Percentiles rank a stretch among this genome's conserved stretches.
phyloP scores from a whole-genome alignment of 116 monocot species.

The Cymodocea nodosa region DNA sequence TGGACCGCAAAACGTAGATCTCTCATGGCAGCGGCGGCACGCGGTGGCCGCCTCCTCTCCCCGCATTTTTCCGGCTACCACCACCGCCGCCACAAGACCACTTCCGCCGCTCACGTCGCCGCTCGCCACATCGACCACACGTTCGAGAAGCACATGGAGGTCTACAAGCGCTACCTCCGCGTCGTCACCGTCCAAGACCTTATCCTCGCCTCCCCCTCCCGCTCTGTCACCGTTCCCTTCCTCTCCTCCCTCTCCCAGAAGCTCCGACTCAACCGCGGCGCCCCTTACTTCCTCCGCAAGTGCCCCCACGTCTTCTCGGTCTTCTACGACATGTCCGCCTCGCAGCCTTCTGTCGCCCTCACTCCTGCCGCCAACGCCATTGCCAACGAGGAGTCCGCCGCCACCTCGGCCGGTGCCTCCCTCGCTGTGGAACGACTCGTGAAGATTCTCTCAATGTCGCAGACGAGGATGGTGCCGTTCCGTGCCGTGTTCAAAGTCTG shows the following conservation, averaged over 20 bases:
- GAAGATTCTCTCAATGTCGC: constrained; percentile 39
- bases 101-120: constrained; percentile 49
- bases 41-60: no score
- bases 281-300: constrained; percentile 55
- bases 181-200: constrained; percentile 48
- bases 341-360: constrained; percentile 18
- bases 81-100: constrained; percentile 25
- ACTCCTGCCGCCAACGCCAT: constrained; percentile 33
- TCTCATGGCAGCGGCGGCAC: constrained; percentile 1
- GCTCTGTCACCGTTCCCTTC: constrained; percentile 40
- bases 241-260: constrained; percentile 31
- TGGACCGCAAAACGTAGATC: no score
- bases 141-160: constrained; percentile 80
- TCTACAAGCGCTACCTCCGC: constrained; percentile 47
- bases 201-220: constrained; percentile 45
- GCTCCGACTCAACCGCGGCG: constrained; percentile 50
- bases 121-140: constrained; percentile 46
- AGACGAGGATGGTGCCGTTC: constrained; percentile 38
- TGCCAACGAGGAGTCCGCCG: constrained; percentile 19
- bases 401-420: constrained; percentile 3
- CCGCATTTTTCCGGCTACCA: background rate
- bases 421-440: constrained; percentile 17
- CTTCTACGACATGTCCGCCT: constrained; percentile 19
- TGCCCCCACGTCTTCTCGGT: constrained; percentile 70
- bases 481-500: constrained; percentile 61